A percentile compares a stretch with the other conserved stretches of the same genome.
These are phyloP conservation scores for Tuber brumale DNA, from an alignment of 495 filamentous ascomycete genomes.

Conservation along the genomic window DNA sequence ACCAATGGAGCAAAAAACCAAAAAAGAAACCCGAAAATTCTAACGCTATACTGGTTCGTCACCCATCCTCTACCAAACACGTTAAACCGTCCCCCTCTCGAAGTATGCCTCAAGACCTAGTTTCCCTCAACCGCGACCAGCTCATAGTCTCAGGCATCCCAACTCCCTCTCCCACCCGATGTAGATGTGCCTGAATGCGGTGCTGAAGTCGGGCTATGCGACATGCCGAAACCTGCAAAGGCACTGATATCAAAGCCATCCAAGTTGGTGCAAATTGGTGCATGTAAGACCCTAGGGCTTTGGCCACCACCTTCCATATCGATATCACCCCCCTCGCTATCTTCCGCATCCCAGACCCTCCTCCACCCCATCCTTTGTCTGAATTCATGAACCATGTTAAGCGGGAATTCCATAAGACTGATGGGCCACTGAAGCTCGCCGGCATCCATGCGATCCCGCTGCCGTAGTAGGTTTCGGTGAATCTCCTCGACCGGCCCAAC, in stretches of 20 bases:
- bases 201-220: slow-evolving; percentile 24
- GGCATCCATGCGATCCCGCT: slow-evolving; percentile 46
- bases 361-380: slow-evolving; percentile 57
- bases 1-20: background rate
- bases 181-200: slow-evolving; percentile 23
- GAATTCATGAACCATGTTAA: slow-evolving; percentile 56
- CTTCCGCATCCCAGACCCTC: slow-evolving; percentile 21
- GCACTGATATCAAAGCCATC: slow-evolving; percentile 27
- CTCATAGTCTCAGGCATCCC: background rate
- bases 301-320: slow-evolving; percentile 21
- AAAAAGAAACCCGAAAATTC: slow-evolving; percentile 15
- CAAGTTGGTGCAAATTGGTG: slow-evolving; percentile 21
- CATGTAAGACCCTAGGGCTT: slow-evolving; percentile 10
- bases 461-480: slow-evolving; percentile 54
- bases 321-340: slow-evolving; percentile 18
- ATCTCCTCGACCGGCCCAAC: slow-evolving; percentile 73
- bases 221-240: slow-evolving; percentile 17
- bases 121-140: background rate
- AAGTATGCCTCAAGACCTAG: background rate
- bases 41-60: slow-evolving; percentile 25
- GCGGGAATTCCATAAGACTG: slow-evolving; percentile 57
- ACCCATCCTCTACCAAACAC: slow-evolving; percentile 19
- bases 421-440: slow-evolving; percentile 50
- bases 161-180: slow-evolving; percentile 6
- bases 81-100: slow-evolving; percentile 5